A percentile compares a stretch with the other conserved stretches of the same genome.
These are phyloP conservation scores for Globisporangium okanoganense DNA, from an alignment of 352 stramenopile species.

Conservation along the genomic window DNA sequence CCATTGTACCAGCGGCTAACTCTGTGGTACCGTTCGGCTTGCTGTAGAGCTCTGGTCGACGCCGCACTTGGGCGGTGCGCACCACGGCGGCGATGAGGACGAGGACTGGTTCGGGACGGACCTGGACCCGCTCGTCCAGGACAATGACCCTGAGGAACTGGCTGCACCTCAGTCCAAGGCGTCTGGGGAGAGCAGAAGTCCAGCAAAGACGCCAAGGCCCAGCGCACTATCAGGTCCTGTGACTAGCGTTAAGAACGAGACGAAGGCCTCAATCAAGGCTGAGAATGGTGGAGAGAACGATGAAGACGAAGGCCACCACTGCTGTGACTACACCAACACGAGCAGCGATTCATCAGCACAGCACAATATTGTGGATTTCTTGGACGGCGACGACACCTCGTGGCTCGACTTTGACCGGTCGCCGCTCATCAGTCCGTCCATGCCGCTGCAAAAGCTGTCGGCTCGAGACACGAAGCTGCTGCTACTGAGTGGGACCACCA, in stretches of 20 bases:
- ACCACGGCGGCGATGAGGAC: conserved; percentile 4
- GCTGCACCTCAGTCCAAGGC: not conserved
- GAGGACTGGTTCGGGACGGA: conserved; percentile 8
- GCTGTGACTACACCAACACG: not conserved
- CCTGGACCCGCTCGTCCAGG: conserved; percentile 4
- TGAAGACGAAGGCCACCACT: conserved; percentile 17
- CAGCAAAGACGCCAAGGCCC: not conserved
- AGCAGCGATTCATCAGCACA: not conserved
- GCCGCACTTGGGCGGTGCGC: not conserved
- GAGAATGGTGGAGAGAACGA: conserved; percentile 15
- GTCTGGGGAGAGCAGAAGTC: not conserved
- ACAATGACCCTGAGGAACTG: not conserved
- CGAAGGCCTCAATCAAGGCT: conserved; percentile 13
- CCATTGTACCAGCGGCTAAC: not conserved
- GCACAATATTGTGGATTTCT: conserved; percentile 7
- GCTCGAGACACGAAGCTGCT: not conserved
- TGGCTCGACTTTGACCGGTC: conserved; percentile 30
- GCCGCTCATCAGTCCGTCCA: conserved; percentile 19
- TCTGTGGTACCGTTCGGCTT: not conserved
- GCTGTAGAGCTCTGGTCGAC: conserved; percentile 21
- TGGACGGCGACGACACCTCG: conserved; percentile 19
- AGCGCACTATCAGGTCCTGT: not conserved
- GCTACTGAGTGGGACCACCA: not conserved
- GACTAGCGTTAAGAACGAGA: not conserved
- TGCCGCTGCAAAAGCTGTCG: conserved; percentile 11